Conservation (phyloP, 768 basidiomycete species). For the Tylopilus sp. region DNA sequence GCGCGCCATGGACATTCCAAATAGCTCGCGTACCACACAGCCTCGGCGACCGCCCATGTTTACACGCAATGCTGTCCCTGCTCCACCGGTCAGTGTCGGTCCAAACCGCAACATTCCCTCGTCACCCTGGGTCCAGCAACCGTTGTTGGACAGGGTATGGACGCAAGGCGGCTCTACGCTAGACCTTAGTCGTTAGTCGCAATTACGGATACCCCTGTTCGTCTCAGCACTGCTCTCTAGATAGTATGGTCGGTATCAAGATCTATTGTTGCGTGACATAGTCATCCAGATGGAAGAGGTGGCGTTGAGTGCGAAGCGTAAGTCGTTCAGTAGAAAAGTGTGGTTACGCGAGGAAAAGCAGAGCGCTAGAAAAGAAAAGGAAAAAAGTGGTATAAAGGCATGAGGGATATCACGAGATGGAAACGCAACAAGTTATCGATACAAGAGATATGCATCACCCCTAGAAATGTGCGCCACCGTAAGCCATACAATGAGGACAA, state of each 20-base stretch:
- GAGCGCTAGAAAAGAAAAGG: not conserved
- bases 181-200: conserved; percentile 37
- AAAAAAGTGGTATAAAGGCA: not conserved
- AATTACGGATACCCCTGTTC: conserved; percentile 6
- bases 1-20: conserved; percentile 49
- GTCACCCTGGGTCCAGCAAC: conserved; percentile 39
- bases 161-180: conserved; percentile 35
- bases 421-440: conserved; percentile 22
- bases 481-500: conserved; percentile 4
- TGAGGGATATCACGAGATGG: conserved; percentile 22
- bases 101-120: conserved; percentile 38
- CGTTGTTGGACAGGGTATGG: conserved; percentile 45
- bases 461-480: conserved; percentile 3
- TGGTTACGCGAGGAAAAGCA: conserved; percentile 3
- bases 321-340: not conserved
- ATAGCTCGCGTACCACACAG: conserved; percentile 47
- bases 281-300: not conserved
- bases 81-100: conserved; percentile 32
- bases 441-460: conserved; percentile 16
- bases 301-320: not conserved
- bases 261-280: conserved; percentile 20
- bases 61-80: conserved; percentile 32
- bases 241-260: not conserved
- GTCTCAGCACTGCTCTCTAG: not conserved
- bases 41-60: conserved; percentile 61